Conservation (phyloP, 2,329 filamentous ascomycete species). For the Aspergillus fumigatus region DNA sequence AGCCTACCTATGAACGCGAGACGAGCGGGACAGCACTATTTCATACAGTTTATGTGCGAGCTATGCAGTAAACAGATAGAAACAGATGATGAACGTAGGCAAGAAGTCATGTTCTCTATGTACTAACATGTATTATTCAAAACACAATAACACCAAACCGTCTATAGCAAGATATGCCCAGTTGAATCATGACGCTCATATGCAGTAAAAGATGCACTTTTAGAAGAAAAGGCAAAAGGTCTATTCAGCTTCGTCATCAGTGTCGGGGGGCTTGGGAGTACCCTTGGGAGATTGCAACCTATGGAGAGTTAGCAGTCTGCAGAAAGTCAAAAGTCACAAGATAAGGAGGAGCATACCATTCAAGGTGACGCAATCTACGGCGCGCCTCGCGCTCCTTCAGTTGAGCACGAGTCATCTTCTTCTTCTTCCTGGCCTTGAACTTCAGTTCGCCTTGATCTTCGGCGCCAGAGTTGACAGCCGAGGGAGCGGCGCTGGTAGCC, state of each 20-base stretch:
- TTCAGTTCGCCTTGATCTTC: constrained; percentile 79
- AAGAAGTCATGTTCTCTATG: not conserved
- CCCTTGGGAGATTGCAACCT: constrained; percentile 84
- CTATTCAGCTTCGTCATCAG: constrained; percentile 63
- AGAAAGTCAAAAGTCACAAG: not conserved
- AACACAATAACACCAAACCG: constrained; percentile 1
- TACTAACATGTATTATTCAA: not conserved
- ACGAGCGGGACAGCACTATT: too few relatives aligned
- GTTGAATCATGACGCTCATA: constrained; percentile 3
- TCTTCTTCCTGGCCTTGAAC: constrained; percentile 89
- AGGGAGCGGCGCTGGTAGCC: constrained; percentile 56
- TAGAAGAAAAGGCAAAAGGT: not conserved
- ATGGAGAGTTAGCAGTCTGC: constrained; percentile 34
- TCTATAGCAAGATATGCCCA: constrained; percentile 3
- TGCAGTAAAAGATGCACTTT: constrained; percentile 4
- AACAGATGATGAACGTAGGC: not conserved
- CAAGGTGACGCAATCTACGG: constrained; percentile 75
- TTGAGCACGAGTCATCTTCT: constrained; percentile 97
- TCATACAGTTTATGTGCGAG: too few relatives aligned
- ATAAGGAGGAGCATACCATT: constrained; percentile 43
- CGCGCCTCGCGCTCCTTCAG: constrained; percentile 88
- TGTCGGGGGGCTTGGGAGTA: constrained; percentile 70
- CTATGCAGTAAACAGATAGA: not conserved
- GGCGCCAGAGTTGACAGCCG: constrained; percentile 72
- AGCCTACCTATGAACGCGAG: too few relatives aligned